These are phyloP conservation scores for Leishmania major DNA, from an alignment of 208 protist species.

Conservation along the genomic window DNA sequence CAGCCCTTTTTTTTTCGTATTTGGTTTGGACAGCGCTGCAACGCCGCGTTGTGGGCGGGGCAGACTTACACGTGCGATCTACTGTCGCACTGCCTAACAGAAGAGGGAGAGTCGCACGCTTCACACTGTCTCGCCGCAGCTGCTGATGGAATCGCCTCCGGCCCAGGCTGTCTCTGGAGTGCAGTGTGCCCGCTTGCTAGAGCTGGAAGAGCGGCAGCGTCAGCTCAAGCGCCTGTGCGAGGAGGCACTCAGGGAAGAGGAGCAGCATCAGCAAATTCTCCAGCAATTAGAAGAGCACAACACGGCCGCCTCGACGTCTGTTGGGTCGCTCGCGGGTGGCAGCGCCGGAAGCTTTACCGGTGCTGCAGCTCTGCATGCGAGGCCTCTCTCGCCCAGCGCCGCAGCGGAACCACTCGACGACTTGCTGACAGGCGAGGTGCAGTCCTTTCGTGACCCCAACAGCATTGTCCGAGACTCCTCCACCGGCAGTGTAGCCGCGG, in stretches of 20 bases:
- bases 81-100: background rate
- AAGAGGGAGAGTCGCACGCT: background rate
- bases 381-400: background rate
- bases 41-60: background rate
- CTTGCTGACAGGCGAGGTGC: slow-evolving; percentile 69
- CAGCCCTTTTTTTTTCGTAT: background rate
- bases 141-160: slow-evolving; percentile 7
- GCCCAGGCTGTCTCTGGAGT: slow-evolving; percentile 17
- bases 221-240: slow-evolving; percentile 68
- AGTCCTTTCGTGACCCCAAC: slow-evolving; percentile 67
- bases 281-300: slow-evolving; percentile 37
- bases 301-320: slow-evolving; percentile 5
- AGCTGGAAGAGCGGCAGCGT: slow-evolving; percentile 61
- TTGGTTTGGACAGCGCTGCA: background rate
- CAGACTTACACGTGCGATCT: background rate
- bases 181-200: slow-evolving; percentile 46
- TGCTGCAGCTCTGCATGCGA: slow-evolving; percentile 2
- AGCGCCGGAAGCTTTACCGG: background rate
- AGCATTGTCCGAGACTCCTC: slow-evolving; percentile 55
- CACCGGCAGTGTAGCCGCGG: slow-evolving; percentile 24
- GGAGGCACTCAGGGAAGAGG: slow-evolving; percentile 54
- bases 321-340: slow-evolving; percentile 8
- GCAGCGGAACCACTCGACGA: slow-evolving; percentile 34
- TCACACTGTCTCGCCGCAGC: background rate
- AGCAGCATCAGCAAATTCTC: slow-evolving; percentile 39